Conservation (phyloP, 139 green algal species). For the Tetradesmus lagerheimii region DNA sequence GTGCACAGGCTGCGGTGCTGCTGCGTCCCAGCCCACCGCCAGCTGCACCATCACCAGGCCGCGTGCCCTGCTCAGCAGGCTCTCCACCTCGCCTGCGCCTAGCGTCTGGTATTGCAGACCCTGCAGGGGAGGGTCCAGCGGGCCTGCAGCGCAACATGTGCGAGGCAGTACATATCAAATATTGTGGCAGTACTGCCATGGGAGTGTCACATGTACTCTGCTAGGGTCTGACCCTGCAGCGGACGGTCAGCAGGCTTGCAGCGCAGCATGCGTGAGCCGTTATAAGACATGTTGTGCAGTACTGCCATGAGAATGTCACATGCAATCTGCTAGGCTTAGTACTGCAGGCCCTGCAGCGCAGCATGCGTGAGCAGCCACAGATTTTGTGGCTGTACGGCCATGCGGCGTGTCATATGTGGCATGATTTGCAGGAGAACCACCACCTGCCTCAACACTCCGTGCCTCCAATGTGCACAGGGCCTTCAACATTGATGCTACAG, state of each 20-base stretch:
- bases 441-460: too few relatives aligned
- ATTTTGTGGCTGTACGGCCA: background rate
- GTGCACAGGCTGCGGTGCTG: constrained; percentile 50
- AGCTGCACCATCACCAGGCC: constrained; percentile 69
- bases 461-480: too few relatives aligned
- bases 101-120: constrained; percentile 50
- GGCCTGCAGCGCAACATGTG: background rate
- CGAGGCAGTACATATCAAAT: background rate
- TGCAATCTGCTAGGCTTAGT: constrained; percentile 51
- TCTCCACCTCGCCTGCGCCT: constrained; percentile 62
- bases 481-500: too few relatives aligned
- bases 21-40: constrained; percentile 50
- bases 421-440: too few relatives aligned
- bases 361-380: background rate
- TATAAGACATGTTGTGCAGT: too few relatives aligned
- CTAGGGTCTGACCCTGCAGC: too few relatives aligned
- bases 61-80: constrained; percentile 51
- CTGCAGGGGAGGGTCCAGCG: constrained; percentile 35
- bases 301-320: too few relatives aligned
- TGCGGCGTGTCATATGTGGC: background rate
- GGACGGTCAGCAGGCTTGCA: too few relatives aligned
- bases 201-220: too few relatives aligned
- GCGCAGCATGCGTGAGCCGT: too few relatives aligned
- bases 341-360: constrained; percentile 16
- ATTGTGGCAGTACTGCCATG: background rate